Evolutionary conservation across 768 basidiomycete species (phyloP), one percentile per base, ranked within the genome.

Genomic region (Hortiboletus campestris): DNA sequence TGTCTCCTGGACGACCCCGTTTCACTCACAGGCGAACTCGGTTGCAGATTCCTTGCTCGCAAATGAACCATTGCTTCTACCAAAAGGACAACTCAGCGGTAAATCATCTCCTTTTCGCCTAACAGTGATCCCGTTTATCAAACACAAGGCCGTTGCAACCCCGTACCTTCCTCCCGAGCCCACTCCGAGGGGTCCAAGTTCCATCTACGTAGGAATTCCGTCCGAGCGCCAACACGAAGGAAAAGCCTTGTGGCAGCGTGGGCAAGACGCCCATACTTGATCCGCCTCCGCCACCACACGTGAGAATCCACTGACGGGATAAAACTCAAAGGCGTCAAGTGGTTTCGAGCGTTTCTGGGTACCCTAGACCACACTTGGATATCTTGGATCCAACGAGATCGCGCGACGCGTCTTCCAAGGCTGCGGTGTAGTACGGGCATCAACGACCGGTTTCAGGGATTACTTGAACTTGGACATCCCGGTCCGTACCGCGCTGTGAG

Each of bases 11-110:
- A 17, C 31, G 47, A 34, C 29, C 57, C 31, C 34, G 16, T 53
- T 53, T 13, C 32, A 50, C 44, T 34, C 29, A 14, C 19, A 38
- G 7, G 32, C 38, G 58, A 55, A 5, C 57, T 60, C 56, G 29
- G 50, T 45, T 53, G 20, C 47, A 32, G 34, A 41, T 25, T 25
- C 25, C 46, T 7, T n/a, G 9, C 46, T 9, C 28, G 41, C 29
- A 57, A 31, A n/a, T 53, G 29, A 41, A 29, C 19, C 19, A 12
- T 19, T 20, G 14, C 34, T 35, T 6, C 14, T 35, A 14, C 34
- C 20, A 7, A 13, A 19, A 16, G 11, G 13, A 52, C 39, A 13
- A n/a, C 9, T 29, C 19, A 22, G 22, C 25, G 38, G 44, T 29
- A 36, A 31, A 38, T 41, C 31, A 28, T 32, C 46, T 34, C 12